Percentiles rank a stretch among this genome's conserved stretches.
Conservation (phyloP, 1,139 yeast genomes). For the Geotrichum australiense region DNA sequence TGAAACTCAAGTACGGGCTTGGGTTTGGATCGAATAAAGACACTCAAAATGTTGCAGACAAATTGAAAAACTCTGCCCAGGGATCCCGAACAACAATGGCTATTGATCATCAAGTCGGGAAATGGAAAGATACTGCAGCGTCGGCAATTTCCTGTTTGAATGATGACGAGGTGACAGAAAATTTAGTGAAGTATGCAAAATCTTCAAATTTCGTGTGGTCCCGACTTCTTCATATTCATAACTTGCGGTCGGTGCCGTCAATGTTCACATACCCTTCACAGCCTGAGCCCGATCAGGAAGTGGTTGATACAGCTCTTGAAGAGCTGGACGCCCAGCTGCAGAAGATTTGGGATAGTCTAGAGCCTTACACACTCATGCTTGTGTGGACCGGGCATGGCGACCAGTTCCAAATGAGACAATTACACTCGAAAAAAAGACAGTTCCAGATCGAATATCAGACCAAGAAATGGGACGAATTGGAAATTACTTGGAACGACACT, state of each 20-base stretch:
- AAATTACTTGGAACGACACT: constrained; percentile 46
- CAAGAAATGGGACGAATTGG: constrained; percentile 41
- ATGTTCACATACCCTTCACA: background rate
- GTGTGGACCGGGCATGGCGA: constrained; percentile 61
- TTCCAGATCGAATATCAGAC: constrained; percentile 41
- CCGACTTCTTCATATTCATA: constrained; percentile 51
- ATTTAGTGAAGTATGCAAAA: constrained; percentile 31
- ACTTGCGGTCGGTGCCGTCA: constrained; percentile 31
- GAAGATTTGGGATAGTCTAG: constrained; percentile 46
- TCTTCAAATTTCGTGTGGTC: constrained; percentile 46
- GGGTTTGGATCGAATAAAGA: constrained; percentile 46
- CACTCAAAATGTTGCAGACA: constrained; percentile 21
- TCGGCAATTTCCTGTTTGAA: constrained; percentile 40
- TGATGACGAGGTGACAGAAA: constrained; percentile 53
- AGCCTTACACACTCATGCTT: constrained; percentile 54
- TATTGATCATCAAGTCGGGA: constrained; percentile 34
- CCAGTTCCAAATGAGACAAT: constrained; percentile 44
- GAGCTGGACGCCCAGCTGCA: constrained; percentile 42
- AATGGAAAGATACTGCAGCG: constrained; percentile 33
- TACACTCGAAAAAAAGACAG: constrained; percentile 40
- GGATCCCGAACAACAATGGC: constrained; percentile 28
- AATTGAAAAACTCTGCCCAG: constrained; percentile 17
- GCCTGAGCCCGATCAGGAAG: constrained; percentile 4
- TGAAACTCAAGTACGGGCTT: constrained; percentile 60
- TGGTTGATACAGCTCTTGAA: constrained; percentile 22